Base-by-base conservation (phyloP, 192 early-diverging fungal species). In the Coemansia reversa region DNA sequence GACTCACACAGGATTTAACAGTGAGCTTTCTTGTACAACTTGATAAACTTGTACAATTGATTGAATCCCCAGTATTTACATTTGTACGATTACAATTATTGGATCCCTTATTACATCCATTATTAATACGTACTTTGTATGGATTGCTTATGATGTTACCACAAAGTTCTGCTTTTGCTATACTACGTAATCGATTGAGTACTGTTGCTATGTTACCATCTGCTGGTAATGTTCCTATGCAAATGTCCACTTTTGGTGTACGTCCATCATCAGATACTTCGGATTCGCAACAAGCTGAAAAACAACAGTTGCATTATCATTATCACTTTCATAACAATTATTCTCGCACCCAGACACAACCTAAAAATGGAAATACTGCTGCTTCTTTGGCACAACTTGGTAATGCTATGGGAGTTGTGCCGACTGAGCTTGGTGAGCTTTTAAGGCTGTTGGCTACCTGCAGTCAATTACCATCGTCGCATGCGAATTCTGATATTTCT, bases 21-120 rank as follows among this genome's bases (percentile, higher is more conserved):
- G 95, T 99, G 35, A 91, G 88, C 57, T 83, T 96, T 27, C 74
- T 99, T 19, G 93, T 99, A 33, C 96, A 98, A 69, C 88, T 98
- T 24, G 98, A 99, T 70, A 99, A 98, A 65, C 87, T 99, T 3
- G 98, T 99, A 28, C 96, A 98, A 77, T 82, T 99, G 5, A 69
- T 99, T 18, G 98, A 99, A 75, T 93, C 92, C 1, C 98, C 98
- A 7, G 94, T 99, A 16, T 99, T 99, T 81, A 96, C 96, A 6
- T 93, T 91, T 63, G 77, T 99, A 24, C 85, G 98, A 4, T 75
- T 99, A 53, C 95, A 98, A 76, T 81, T 99, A 7, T 74, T 98
- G 33, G 98, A 99, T 55, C 94, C 96, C 0, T 86, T 91, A 9
- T 81, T 85, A 76, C 87, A 96, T 68, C 94, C 96, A n/a, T 73